Conservation (phyloP, 2,329 filamentous ascomycete species). For the Rutstroemia sp. region DNA sequence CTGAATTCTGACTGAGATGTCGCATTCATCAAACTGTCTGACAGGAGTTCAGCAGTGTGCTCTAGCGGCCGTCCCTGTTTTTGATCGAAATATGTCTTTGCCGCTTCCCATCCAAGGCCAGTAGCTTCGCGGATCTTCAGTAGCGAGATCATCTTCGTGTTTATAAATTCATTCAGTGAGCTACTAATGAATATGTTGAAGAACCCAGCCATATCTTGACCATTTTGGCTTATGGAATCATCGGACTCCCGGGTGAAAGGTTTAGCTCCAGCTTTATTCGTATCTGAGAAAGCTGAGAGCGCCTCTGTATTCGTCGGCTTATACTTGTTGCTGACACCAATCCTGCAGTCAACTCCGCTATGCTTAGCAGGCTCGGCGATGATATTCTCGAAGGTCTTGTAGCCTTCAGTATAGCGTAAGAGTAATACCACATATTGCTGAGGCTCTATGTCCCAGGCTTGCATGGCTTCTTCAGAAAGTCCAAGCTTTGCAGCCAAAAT, state of each 20-base stretch:
- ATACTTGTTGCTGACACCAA: conserved; percentile 64
- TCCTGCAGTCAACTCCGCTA: conserved; percentile 48
- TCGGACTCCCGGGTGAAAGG: conserved; percentile 6
- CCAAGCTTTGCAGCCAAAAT: conserved; percentile 62
- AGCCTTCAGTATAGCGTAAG: conserved; percentile 55
- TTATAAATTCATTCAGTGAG: conserved; percentile 62
- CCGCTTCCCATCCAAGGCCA: conserved; percentile 58
- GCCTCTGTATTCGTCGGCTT: conserved; percentile 54
- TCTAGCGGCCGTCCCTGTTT: conserved; percentile 22
- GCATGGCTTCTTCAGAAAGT: conserved; percentile 65
- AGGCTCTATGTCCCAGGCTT: conserved; percentile 65
- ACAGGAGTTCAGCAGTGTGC: conserved; percentile 10
- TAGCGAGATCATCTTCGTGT: conserved; percentile 54
- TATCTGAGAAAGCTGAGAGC: conserved; percentile 30
- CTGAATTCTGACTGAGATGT: conserved; percentile 7
- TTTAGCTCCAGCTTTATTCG: conserved; percentile 14
- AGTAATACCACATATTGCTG: conserved; percentile 68
- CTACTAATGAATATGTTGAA: conserved; percentile 62
- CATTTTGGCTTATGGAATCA: neutral
- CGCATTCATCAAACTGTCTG: neutral
- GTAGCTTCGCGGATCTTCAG: conserved; percentile 49
- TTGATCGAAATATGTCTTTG: conserved; percentile 35
- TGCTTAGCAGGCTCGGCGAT: conserved; percentile 33
- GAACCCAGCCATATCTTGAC: conserved; percentile 32
- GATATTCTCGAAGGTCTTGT: conserved; percentile 51